Conservation (phyloP, 176 grass and related monocot genomes). For the Aegilops longissima region DNA sequence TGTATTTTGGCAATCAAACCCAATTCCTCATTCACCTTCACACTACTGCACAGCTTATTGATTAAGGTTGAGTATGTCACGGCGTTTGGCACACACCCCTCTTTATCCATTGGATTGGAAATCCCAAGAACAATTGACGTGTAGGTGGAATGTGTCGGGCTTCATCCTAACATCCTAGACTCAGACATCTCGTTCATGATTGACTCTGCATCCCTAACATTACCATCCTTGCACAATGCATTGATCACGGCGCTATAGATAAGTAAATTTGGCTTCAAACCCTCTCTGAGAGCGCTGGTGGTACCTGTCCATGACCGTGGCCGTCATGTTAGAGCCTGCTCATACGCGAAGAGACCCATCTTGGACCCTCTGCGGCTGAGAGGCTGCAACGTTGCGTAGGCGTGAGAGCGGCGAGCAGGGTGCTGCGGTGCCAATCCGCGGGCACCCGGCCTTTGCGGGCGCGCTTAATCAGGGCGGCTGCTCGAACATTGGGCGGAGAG, state of each 20-base stretch:
- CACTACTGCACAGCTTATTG: conserved; percentile 31
- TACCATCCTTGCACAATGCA: conserved; percentile 41
- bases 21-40: conserved; percentile 44
- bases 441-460: not conserved
- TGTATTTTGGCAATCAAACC: conserved; percentile 43
- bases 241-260: conserved; percentile 10
- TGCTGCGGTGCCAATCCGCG: not conserved
- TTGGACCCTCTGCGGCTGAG: not conserved
- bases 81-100: conserved; percentile 44
- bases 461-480: not conserved
- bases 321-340: not conserved
- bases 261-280: conserved; percentile 20
- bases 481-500: not conserved
- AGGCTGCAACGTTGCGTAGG: not conserved
- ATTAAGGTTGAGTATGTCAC: conserved; percentile 47
- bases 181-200: conserved; percentile 50
- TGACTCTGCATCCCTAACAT: conserved; percentile 33
- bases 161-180: conserved; percentile 36
- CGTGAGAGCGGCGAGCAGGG: not conserved
- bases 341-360: conserved; percentile 11
- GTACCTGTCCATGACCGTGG: conserved; percentile 20
- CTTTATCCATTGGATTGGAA: conserved; percentile 41
- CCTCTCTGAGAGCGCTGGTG: not conserved
- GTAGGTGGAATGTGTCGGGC: not conserved
- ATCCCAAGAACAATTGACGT: conserved; percentile 3